A percentile compares a stretch with the other conserved stretches of the same genome.
phyloP scores from a whole-genome alignment of 2,329 filamentous ascomycete species.

The Alternaria arbusti region DNA sequence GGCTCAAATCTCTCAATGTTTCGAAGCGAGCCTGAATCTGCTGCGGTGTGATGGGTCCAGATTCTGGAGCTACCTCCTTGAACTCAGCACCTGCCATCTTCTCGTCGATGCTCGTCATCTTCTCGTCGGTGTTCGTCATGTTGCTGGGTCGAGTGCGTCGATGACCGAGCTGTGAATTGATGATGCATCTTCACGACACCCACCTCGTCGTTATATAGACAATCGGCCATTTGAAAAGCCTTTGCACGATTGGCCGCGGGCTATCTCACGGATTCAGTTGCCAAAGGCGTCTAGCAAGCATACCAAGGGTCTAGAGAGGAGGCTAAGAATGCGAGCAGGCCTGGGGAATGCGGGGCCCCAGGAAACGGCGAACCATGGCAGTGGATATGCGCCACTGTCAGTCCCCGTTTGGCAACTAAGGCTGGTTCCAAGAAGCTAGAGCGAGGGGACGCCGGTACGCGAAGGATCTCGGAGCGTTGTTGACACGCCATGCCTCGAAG shows the following conservation, averaged over 20 bases:
- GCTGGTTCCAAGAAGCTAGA: not conserved
- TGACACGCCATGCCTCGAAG: not conserved
- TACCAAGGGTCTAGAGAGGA: not conserved
- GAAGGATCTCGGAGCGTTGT: not conserved
- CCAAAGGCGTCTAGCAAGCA: not conserved
- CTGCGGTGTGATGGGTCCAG: constrained; percentile 28
- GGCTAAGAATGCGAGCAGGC: constrained; percentile 1
- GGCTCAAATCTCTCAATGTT: constrained; percentile 29
- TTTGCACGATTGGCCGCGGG: not conserved
- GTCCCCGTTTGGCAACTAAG: not conserved
- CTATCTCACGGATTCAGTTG: not conserved
- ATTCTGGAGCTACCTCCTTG: constrained; percentile 19
- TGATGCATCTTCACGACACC: not conserved
- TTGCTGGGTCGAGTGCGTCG: not conserved
- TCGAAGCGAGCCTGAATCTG: constrained; percentile 37
- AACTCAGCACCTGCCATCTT: constrained; percentile 23
- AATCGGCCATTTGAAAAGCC: not conserved
- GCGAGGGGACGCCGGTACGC: not conserved
- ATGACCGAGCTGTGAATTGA: not conserved
- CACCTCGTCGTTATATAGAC: not conserved
- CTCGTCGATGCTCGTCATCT: constrained; percentile 7
- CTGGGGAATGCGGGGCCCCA: constrained; percentile 24
- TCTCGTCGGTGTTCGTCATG: constrained; percentile 17
- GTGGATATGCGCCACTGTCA: constrained; percentile 8
- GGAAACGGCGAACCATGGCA: constrained; percentile 15